Conservation (phyloP, 2,329 filamentous ascomycete genomes). For the Fusarium udum region DNA sequence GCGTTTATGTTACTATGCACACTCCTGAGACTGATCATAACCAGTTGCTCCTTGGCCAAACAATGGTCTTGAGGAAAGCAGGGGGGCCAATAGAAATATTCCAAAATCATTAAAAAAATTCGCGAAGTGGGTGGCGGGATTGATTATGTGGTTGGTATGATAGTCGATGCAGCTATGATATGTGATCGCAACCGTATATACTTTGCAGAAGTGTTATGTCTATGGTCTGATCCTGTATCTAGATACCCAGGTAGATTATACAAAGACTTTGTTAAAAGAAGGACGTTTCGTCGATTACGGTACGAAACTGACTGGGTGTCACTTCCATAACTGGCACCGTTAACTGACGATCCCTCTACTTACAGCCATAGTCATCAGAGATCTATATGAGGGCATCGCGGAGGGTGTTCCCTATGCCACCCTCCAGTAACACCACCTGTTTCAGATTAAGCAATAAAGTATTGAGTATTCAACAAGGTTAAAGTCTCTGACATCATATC, state of each 20-base stretch:
- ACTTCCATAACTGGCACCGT: conserved; percentile 5
- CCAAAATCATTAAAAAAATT: not conserved
- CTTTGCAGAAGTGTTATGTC: not conserved
- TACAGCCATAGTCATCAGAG: conserved; percentile 10
- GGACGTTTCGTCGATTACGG: not conserved
- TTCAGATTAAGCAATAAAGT: conserved; percentile 6
- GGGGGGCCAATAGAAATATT: not conserved
- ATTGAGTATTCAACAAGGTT: not conserved
- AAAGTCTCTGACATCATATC: conserved; percentile 17
- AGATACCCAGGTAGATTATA: not conserved
- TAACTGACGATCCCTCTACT: not conserved
- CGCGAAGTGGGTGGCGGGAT: not conserved
- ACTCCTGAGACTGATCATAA: not conserved
- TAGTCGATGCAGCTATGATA: no score
- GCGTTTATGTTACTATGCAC: not conserved
- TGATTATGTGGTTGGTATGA: not conserved
- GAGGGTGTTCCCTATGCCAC: not conserved
- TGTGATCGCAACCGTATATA: not conserved
- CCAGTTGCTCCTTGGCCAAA: not conserved
- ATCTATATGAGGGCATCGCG: not conserved
- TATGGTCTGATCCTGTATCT: not conserved
- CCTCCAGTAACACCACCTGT: not conserved
- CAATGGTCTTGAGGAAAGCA: not conserved
- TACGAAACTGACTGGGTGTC: not conserved
- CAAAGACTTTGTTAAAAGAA: not conserved